Base-by-base conservation (phyloP, 176 grass and related monocot species). In the Hsuehochloa calcarea region DNA sequence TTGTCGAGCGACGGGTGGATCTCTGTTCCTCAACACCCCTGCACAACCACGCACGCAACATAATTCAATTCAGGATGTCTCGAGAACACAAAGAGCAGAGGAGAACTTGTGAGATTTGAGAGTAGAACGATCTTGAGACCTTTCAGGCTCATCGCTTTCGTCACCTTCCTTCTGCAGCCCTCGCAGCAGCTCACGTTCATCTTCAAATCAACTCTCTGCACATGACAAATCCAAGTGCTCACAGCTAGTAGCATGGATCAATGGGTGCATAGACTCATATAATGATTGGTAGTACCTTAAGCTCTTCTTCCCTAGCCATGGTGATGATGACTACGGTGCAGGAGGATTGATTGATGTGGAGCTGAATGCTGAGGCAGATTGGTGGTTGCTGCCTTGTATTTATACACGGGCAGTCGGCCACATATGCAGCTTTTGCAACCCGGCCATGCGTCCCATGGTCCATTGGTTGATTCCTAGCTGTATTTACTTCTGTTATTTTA, bases 111-210 rank as follows among this genome's bases (percentile, higher is more conserved):
- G 45, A 50, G 0, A 22, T 50, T 59, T 8, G 5, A 35, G 65
- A 17, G n/a, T 23, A 39, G 10, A 58, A 35, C 7, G 47, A 47
- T 46, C 56, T 1, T 3, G 12, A 44, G 54, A 92, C 94, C 96
- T 90, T 95, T 93, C 17, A 95, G 70, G 76, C 90, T 91, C 31
- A 93, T 79, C 3, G 96, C 96, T 78, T 98, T 98, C 87, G 89
- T 80, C 82, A 98, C 93, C 88, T 95, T 98, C 72, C 89, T 93
- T 89, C 87, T 87, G 91, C 96, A 98, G 23, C 96, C 96, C 4
- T 95, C 93, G 55, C 96, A 98, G 79, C 96, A 98, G 83, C 89
- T 95, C 85, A 93, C 96, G 86, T 90, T 88, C 41, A 95, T 93
- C 83, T 93, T 95, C 80, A 98, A 45, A 81, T 98, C 96, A 85